Percentiles rank a stretch among this genome's conserved stretches.
These are phyloP conservation scores for Lobulomyces angularis DNA, from an alignment of 192 early-diverging fungal species.

Conservation along the genomic window DNA sequence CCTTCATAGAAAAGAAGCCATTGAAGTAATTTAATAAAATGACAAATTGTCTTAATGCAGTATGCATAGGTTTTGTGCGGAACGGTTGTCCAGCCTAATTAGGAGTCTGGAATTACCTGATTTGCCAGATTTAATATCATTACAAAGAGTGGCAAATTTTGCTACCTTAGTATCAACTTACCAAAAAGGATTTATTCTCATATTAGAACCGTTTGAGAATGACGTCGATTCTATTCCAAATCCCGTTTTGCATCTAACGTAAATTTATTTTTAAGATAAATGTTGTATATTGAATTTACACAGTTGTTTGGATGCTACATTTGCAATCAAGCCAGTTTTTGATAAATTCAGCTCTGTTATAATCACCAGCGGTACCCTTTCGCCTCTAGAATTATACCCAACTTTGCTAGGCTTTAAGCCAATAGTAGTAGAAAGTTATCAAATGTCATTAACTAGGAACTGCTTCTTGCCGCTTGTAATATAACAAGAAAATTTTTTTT, in stretches of 20 bases:
- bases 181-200: slow-evolving; percentile 84
- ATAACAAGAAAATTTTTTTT: background rate
- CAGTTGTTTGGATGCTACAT: slow-evolving; percentile 87
- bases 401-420: slow-evolving; percentile 83
- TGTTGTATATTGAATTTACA: background rate
- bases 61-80: slow-evolving; percentile 64
- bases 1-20: slow-evolving; percentile 87
- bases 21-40: slow-evolving; percentile 40
- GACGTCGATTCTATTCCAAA: slow-evolving; percentile 86
- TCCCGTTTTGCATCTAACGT: slow-evolving; percentile 80
- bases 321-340: slow-evolving; percentile 95
- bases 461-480: slow-evolving; percentile 90
- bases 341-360: slow-evolving; percentile 89
- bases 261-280: slow-evolving; percentile 12
- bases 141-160: slow-evolving; percentile 80
- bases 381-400: slow-evolving; percentile 96
- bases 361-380: slow-evolving; percentile 98
- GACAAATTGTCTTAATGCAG: slow-evolving; percentile 2
- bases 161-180: slow-evolving; percentile 94
- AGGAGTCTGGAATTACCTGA: slow-evolving; percentile 88
- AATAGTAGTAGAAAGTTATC: slow-evolving; percentile 79
- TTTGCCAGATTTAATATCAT: slow-evolving; percentile 69
- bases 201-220: slow-evolving; percentile 95
- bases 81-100: slow-evolving; percentile 78
- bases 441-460: slow-evolving; percentile 87